Conservation (phyloP, 495 filamentous ascomycete species). For the Xylaria grammica region DNA sequence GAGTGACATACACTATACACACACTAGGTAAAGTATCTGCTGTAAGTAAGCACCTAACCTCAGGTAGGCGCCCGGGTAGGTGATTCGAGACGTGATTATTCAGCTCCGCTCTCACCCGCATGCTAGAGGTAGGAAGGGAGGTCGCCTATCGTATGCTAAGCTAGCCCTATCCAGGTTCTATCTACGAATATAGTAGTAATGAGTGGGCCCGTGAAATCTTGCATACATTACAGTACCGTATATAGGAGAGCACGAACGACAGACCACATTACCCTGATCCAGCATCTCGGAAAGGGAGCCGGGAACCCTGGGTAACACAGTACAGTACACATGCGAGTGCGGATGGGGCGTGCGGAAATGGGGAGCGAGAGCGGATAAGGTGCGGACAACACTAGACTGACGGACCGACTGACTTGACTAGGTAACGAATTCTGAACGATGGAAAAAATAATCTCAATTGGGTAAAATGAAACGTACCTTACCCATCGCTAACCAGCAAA, state of each 20-base stretch:
- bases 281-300: conserved; percentile 9
- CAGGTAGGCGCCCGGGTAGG: too few relatives aligned
- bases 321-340: conserved; percentile 17
- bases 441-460: conserved; percentile 8
- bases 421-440: neutral
- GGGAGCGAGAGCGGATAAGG: neutral
- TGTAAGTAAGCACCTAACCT: too few relatives aligned
- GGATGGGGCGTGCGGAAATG: conserved; percentile 7
- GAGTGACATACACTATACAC: too few relatives aligned
- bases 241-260: too few relatives aligned
- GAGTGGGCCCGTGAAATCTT: neutral
- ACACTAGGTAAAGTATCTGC: too few relatives aligned
- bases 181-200: neutral
- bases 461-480: conserved; percentile 12
- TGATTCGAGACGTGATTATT: too few relatives aligned
- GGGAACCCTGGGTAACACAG: too few relatives aligned
- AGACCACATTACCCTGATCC: neutral
- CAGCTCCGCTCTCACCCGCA: too few relatives aligned
- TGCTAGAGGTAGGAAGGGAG: too few relatives aligned
- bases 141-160: too few relatives aligned
- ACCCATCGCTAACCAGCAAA: conserved; percentile 6
- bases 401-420: too few relatives aligned
- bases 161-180: too few relatives aligned
- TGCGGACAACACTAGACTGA: neutral
- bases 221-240: neutral